Base-by-base conservation (phyloP, 192 early-diverging fungal species). In the Jimgerdemannia lactiflua region DNA sequence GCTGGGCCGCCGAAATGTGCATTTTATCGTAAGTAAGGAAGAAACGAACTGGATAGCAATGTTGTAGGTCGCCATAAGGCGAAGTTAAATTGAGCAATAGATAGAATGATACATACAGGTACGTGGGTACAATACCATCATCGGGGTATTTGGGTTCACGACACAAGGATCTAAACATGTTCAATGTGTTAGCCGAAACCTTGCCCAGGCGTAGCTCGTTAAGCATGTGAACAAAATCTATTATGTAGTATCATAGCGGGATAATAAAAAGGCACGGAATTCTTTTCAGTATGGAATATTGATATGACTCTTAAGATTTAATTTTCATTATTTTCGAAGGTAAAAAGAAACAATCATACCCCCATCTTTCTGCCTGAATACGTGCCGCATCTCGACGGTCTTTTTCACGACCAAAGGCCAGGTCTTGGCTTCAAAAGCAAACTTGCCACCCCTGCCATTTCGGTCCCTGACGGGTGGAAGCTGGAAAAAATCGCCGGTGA, bases 351-450 rank as follows among this genome's bases (percentile, higher is more conserved):
- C 29, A 29, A 29, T 29, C 29, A 29, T 29, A 29, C 29, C 29
- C 83, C 83, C 70, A 77, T 98, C 95, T 77, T 89, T 92, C 71
- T 98, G 96, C 41, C 96, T 82, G 74, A 95, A 98, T 39, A 97
- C 93, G 64, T 92, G 88, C 7, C 84, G 91, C 69, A 98, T 74
- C 81, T 93, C 81, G 41, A 93, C 83, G 6, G 89, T 92, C 19
- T 80, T 76, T 14, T 78, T 69, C 4, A 94, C 80, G 0, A 81
- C 83, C 43, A 20, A 71, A 14, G 42, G 44, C 94, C 94, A 95
- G 10, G 83, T 73, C 4, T 78, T 65, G 39, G 88, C 78, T 65
- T 95, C 91, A 75, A 94, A 94, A 14, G 87, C 89, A 77, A 92
- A 91, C 77, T 83, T 83, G 7, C 81, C 80, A 3, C 66, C 74